A percentile compares a stretch with the other conserved stretches of the same genome.
These are phyloP conservation scores for Phycomyces blakesleeanus DNA, from an alignment of 192 early-diverging fungal genomes.

Conservation along the genomic window DNA sequence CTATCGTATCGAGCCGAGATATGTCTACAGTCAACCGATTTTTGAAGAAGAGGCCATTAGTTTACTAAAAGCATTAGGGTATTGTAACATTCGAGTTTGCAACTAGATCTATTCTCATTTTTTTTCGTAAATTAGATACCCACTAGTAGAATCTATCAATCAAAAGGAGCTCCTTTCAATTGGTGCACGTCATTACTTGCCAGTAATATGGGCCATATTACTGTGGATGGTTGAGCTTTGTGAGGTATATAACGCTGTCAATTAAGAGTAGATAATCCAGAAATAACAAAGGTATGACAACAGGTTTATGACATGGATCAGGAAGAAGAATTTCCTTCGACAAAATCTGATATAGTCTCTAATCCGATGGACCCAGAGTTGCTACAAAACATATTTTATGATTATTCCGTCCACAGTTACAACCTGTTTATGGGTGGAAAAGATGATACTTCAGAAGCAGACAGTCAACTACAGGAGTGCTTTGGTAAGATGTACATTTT, in stretches of 20 bases:
- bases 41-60: constrained; percentile 70
- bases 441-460: too few relatives aligned
- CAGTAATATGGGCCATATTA: constrained; percentile 60
- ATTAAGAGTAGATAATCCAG: too few relatives aligned
- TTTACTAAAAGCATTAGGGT: constrained; percentile 55
- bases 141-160: constrained; percentile 47
- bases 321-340: too few relatives aligned
- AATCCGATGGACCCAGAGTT: too few relatives aligned
- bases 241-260: constrained; percentile 29
- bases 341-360: too few relatives aligned
- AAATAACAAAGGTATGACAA: too few relatives aligned
- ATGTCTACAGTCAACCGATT: constrained; percentile 47
- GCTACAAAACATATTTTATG: too few relatives aligned
- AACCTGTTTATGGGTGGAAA: too few relatives aligned
- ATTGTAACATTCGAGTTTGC: constrained; percentile 5
- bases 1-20: constrained; percentile 54
- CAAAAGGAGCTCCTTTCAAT: constrained; percentile 58
- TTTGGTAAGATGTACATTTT: too few relatives aligned
- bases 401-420: too few relatives aligned
- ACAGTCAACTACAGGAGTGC: too few relatives aligned
- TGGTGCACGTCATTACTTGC: constrained; percentile 65
- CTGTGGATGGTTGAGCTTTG: constrained; percentile 72
- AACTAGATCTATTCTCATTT: not conserved
- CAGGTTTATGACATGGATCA: too few relatives aligned
- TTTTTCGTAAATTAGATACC: constrained; percentile 30